Base-by-base conservation (phyloP, 768 basidiomycete genomes). In the Sporobolomyces phaffii region DNA sequence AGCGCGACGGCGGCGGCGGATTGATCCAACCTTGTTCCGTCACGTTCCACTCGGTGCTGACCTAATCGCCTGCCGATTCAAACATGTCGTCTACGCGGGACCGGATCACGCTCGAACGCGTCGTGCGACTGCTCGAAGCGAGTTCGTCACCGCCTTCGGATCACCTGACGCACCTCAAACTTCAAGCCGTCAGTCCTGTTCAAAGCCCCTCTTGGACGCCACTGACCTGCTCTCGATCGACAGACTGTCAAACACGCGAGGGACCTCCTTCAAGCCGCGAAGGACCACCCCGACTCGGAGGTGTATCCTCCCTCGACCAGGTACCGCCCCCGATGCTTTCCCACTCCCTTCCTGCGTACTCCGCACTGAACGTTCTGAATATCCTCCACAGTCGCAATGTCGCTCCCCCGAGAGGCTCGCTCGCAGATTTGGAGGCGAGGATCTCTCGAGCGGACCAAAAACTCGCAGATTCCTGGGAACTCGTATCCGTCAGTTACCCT, bases 221-320 rank as follows among this genome's bases (percentile, higher is more conserved):
- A n/a, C n/a, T n/a, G n/a, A n/a, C n/a, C n/a, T n/a, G 3, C 24
- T 2, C 52, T 28, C 29, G 2, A 38, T 1, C 22, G 36, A 13
- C 58, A 71, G 65, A 60, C 64, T 2, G 36, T 53, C n/a, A 60
- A 31, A 38, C 62, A 60, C 20, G 61, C 62, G 15, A 45, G 52
- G 1, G 20, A 59, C 7, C 52, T 66, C 15, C 52, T 70, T 34
- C 54, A 44, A 4, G 41, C 14, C 1, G 43, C 38, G 8, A 5
- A 8, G 41, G n/a, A 44, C n/a, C 38, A 43, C 15, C 4, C 24
- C 3, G 38, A 56, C 15, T 17, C 58, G 28, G 51, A 38, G 4
- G 24, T 8, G 31, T 28, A 41, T 31, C 45, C 15, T 33, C 59
- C 63, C 24, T 52, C 63, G 7, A 36, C 57, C 22, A 59, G 50